Evolutionary conservation across 23 red algal species (phyloP), one percentile per base, ranked within the genome.

Genomic region (Gracilaria domingensis): DNA sequence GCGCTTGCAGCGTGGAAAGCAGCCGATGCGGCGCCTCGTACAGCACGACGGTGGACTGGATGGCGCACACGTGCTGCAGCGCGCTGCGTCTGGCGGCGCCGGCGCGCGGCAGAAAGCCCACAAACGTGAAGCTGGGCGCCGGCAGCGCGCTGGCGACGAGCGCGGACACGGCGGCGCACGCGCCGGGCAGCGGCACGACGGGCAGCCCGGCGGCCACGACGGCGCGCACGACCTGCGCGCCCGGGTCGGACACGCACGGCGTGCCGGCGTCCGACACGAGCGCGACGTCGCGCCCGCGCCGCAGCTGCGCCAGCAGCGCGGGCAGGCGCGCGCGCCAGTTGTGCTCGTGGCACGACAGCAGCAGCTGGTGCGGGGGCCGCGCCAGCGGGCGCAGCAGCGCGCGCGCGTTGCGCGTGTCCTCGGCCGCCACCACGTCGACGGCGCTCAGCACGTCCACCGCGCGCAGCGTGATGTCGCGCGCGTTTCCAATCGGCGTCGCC

Each of bases 11-110:
- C 23, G 96, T 95, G 25, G 55, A 78, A 14, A 61, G 66, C 60
- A 98, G 23, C 4, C 96, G 91, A 83, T 98, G 96, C 16, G 96
- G 96, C 33, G 96, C 85, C 40, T 98, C 96, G 72, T 98, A 95
- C 18, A 98, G 34, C 37, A 95, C 83, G 37, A 98, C 76, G 42
- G 42, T 45, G 42, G 42, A 45, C 5, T 45, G 42, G 42, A 45
- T 45, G 42, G 4, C 5, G 42, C 5, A 4, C 5, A 45, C 42
- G 42, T 11, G 42, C 5, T 11, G 42, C 42, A 45, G 5, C 5
- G 42, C 42, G 42, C 5, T 11, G 42, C 42, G 42, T 7, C 42
- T 4, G n/a, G n/a, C n/a, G n/a, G n/a, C 42, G 42, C 42, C 5
- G 5, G 42, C 42, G 33, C 84, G 69, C 36, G 96, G 92, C 34